These are phyloP conservation scores for Eucalyptus curtisii DNA, from an alignment of 345 rosid genomes.

Conservation along the genomic window DNA sequence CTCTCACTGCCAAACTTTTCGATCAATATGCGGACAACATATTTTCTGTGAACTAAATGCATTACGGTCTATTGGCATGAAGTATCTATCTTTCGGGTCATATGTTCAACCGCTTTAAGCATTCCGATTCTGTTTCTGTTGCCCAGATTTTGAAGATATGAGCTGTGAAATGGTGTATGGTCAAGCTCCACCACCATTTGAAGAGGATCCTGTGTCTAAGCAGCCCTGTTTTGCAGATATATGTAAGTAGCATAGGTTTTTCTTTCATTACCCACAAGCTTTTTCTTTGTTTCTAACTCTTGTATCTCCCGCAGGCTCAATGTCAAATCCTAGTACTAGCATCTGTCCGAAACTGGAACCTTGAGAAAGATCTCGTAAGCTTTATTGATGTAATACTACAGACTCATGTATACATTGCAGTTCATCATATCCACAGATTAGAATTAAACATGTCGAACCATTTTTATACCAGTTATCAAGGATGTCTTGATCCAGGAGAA, in stretches of 20 bases:
- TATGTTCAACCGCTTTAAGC: background rate
- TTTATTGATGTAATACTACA: background rate
- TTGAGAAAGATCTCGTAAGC: constrained; percentile 2
- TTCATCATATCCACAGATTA: background rate
- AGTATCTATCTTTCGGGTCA: background rate
- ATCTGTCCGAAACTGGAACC: constrained; percentile 41
- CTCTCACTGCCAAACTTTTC: background rate
- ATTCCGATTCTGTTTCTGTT: background rate
- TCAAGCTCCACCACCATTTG: constrained; percentile 67
- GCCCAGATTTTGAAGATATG: constrained; percentile 89
- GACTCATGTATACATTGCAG: background rate
- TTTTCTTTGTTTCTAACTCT: background rate
- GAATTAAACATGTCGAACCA: background rate
- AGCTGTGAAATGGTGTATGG: constrained; percentile 96
- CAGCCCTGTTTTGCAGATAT: constrained; percentile 56
- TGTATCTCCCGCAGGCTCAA: constrained; percentile 23
- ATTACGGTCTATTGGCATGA: background rate
- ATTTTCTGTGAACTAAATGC: background rate
- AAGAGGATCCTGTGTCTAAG: constrained; percentile 57
- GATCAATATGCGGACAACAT: background rate
- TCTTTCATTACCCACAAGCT: background rate
- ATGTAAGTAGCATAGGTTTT: constrained; percentile 16
- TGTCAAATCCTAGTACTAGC: constrained; percentile 26
- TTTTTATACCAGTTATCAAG: background rate
- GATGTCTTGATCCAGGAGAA: background rate